phyloP scores from a whole-genome alignment of 73 alveolate genomes.

The Tetrahymena malaccensis region DNA sequence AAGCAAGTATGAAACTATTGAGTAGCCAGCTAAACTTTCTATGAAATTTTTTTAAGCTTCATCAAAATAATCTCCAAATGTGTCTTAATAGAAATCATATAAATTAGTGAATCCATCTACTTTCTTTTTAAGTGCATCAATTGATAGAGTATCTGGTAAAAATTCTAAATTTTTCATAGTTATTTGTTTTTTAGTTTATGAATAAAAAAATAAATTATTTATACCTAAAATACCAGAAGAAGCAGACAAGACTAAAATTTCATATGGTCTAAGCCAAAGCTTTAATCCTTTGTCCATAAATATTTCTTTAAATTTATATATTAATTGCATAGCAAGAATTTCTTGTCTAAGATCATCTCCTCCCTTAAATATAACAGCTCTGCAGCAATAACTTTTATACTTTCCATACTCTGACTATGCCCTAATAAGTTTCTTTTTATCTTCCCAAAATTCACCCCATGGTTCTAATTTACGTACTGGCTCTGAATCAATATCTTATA shows the following conservation, averaged over 20 bases:
- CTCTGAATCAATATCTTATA: not conserved
- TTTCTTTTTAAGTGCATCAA: slow-evolving; percentile 73
- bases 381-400: slow-evolving; percentile 62
- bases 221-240: slow-evolving; percentile 65
- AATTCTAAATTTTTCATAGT: slow-evolving; percentile 18
- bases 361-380: slow-evolving; percentile 72
- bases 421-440: slow-evolving; percentile 22
- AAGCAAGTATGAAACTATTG: slow-evolving; percentile 61
- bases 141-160: slow-evolving; percentile 66
- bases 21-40: slow-evolving; percentile 83
- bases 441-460: slow-evolving; percentile 54
- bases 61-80: slow-evolving; percentile 57
- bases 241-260: slow-evolving; percentile 66
- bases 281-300: slow-evolving; percentile 51
- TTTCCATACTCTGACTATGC: slow-evolving; percentile 42
- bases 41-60: slow-evolving; percentile 67
- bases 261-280: slow-evolving; percentile 73
- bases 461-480: slow-evolving; percentile 33
- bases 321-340: slow-evolving; percentile 78
- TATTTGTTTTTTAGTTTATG: not conserved
- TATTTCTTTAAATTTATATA: slow-evolving; percentile 62
- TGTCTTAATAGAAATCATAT: slow-evolving; percentile 50
- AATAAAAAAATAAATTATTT: not conserved
- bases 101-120: slow-evolving; percentile 51
- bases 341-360: slow-evolving; percentile 87